Base-by-base conservation (phyloP, 148 eudicot species). In the Gaultheria prostrata region DNA sequence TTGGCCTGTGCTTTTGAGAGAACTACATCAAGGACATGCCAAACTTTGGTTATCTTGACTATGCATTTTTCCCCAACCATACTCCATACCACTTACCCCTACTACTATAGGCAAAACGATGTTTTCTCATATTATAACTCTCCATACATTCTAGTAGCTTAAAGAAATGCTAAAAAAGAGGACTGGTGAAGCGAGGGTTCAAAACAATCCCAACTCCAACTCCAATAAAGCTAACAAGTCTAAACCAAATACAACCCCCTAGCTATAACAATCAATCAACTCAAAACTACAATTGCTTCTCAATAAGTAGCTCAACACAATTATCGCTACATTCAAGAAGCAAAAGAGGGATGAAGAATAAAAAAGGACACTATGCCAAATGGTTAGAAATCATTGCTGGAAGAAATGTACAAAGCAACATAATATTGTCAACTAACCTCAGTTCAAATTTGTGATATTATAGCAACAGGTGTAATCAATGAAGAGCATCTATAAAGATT, bases 401-500 rank as follows among this genome's bases (percentile, higher is more conserved):
- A 76, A 76, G 6, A 48, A 76, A n/a, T 24, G 30, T 1, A 46
- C 1, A 48, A 11, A 49, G 79, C 26, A 11, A 28, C 30, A 13
- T 20, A 13, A 24, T 49, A 8, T 13, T 46, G 24, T 76, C 39
- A 11, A 48, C 24, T 24, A 26, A 76, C 28, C 53, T 46, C 26
- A 21, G 57, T 14, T 76, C 79, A 76, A 48, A 48, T 46, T 17
- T 43, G 20, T 11, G 26, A 74, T 43, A 74, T 51, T 21, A 74
- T 74, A 74, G 26, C 77, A 20, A 43, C 24, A 6, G 43, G 51
- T 74, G 51, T 14, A 76, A 56, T 15, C 81, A 20, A 79, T 10
- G 18, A 79, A 56, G 82, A 43, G 54, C 24, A 80, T 49, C 83
- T 48, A 80, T 21, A 80, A 65, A 63, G 53, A 63, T 14, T 80